Conservation (phyloP, 805 yeast species). For the Suhomyces prunicola region DNA sequence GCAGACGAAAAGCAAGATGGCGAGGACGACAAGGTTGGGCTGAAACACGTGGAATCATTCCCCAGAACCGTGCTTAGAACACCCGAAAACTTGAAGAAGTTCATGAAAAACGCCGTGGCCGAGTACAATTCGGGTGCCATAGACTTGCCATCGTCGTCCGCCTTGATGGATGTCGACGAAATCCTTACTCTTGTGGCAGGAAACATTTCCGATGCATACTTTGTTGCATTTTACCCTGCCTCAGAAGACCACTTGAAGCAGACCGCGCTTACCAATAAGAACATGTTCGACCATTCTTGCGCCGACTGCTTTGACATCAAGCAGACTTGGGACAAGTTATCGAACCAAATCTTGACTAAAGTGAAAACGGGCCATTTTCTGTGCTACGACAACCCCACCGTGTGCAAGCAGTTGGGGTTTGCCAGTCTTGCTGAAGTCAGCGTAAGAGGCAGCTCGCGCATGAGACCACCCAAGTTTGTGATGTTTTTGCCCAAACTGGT, state of each 20-base stretch:
- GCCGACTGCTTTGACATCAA: conserved; percentile 50
- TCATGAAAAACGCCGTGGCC: conserved; percentile 51
- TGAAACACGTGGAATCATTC: conserved; percentile 38
- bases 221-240: conserved; percentile 68
- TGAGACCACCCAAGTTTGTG: conserved; percentile 38
- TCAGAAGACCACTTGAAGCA: conserved; percentile 38
- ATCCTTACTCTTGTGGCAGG: conserved; percentile 53
- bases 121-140: conserved; percentile 41
- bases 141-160: conserved; percentile 42
- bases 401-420: conserved; percentile 55
- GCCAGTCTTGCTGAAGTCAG: conserved; percentile 21
- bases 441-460: conserved; percentile 4
- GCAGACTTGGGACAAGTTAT: conserved; percentile 55
- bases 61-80: conserved; percentile 48
- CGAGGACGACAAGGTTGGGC: conserved; percentile 9
- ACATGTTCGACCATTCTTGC: conserved; percentile 39
- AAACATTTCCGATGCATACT: conserved; percentile 43
- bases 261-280: conserved; percentile 28
- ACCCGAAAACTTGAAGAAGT: conserved; percentile 48
- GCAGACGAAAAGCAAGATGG: neutral
- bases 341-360: conserved; percentile 42
- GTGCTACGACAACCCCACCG: conserved; percentile 47
- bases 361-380: conserved; percentile 55
- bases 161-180: conserved; percentile 35
- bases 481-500: conserved; percentile 51